Evolutionary conservation across 176 grass and related monocot genomes (phyloP), one percentile per base, ranked within the genome.

Genomic region (Zizania latifolia): DNA sequence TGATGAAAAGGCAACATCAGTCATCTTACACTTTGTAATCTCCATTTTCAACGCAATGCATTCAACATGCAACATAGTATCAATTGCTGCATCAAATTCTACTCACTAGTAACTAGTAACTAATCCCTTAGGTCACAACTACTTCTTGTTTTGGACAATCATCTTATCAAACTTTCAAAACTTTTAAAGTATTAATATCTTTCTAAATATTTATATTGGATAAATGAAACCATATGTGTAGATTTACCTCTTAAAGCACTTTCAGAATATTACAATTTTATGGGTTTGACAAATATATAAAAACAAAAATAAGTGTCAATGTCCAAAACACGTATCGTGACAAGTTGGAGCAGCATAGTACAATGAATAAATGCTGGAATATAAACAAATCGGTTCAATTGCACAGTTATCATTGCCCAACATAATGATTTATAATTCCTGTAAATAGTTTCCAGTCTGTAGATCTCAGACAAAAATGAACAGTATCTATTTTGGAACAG

Each of bases 381-480:
- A 9, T 34, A 61, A 58, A 22, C 3, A 74, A 80, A 46, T 14
- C 22, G 46, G 5, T n/a, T 60, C 10, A 12, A 68, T 58, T 51
- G 26, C 58, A 79, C 22, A 73, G 36, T 38, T 60, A 76, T 35
- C 43, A 21, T 66, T 76, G 45, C 35, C 48, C n/a, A 48, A 53
- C 22, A 36, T 48, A 38, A 21, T 53, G 7, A 53, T 53, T 21
- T 22, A 1, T 10, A 17, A 53, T 8, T 53, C 40, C 40, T 22
- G 1, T 53, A 53, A 53, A 53, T n/a, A 53, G 48, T 53, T n/a
- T 48, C 9, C 48, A 53, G 48, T 10, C n/a, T 2, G 48, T 22
- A 10, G 19, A 22, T 53, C 48, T 22, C 22, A 53, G 48, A 22
- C 19, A 53, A 22, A 10, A 79, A 72, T 26, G 24, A 78, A 57